phyloP scores from a whole-genome alignment of 2,329 filamentous ascomycete species.

The Colletotrichum magnum region DNA sequence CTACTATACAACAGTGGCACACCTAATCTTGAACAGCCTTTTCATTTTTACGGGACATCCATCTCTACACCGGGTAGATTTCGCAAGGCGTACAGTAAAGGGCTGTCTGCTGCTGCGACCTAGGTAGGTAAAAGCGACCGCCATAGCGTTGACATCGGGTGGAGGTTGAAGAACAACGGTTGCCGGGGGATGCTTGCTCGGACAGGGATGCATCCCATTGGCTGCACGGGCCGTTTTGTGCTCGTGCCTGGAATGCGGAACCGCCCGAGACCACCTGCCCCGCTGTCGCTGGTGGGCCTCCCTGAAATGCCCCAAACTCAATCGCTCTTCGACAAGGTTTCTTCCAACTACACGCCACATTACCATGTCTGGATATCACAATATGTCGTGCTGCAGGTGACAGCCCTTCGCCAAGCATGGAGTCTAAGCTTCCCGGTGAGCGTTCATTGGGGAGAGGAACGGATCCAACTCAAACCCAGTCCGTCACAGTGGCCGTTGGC shows the following conservation, averaged over 20 bases:
- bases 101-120: too few species aligned
- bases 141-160: neutral
- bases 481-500: conserved; percentile 16
- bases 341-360: conserved; percentile 33
- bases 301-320: conserved; percentile 16
- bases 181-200: neutral
- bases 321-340: conserved; percentile 7
- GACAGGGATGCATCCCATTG: neutral
- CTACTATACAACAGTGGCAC: too few species aligned
- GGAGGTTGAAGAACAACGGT: neutral
- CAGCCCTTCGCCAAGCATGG: neutral
- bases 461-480: neutral
- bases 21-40: too few species aligned
- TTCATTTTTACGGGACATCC: too few species aligned
- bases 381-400: neutral
- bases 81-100: too few species aligned
- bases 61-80: too few species aligned
- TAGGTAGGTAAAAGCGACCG: too few species aligned
- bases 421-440: neutral
- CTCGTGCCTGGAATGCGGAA: conserved; percentile 11
- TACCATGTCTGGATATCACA: neutral
- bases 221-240: conserved; percentile 8
- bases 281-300: conserved; percentile 12
- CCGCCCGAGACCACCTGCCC: conserved; percentile 15
- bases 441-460: neutral